These are phyloP conservation scores for Alternaria postmessia DNA, from an alignment of 2,329 filamentous ascomycete species.

Conservation along the genomic window DNA sequence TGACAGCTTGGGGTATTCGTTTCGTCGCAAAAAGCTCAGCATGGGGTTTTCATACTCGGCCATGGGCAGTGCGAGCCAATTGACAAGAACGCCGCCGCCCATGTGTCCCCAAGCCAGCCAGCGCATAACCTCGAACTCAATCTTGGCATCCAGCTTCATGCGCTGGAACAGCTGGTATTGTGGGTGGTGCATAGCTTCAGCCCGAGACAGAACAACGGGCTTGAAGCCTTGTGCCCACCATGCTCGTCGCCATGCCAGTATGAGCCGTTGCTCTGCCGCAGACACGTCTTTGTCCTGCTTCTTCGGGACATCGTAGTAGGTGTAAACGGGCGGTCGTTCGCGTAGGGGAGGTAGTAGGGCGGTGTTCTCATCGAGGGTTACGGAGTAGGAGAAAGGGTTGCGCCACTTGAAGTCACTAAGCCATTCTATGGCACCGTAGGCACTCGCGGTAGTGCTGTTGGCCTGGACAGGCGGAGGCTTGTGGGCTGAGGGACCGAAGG, in stretches of 20 bases:
- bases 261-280: conserved; percentile 77
- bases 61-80: conserved; percentile 87
- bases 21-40: conserved; percentile 75
- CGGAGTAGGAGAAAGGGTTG: conserved; percentile 83
- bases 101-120: conserved; percentile 96
- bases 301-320: conserved; percentile 80
- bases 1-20: conserved; percentile 76
- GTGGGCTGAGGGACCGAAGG: conserved; percentile 75
- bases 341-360: conserved; percentile 81
- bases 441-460: conserved; percentile 71
- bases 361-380: conserved; percentile 81
- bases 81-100: conserved; percentile 81
- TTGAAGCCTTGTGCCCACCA: conserved; percentile 96
- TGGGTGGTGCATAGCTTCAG: conserved; percentile 84
- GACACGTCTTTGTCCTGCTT: conserved; percentile 70
- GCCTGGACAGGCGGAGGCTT: conserved; percentile 79
- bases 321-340: conserved; percentile 80
- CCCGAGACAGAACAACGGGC: conserved; percentile 79
- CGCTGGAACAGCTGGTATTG: conserved; percentile 74
- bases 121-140: conserved; percentile 71
- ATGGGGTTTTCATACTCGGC: conserved; percentile 75
- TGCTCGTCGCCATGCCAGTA: conserved; percentile 87
- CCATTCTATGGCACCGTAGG: conserved; percentile 77
- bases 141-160: conserved; percentile 44
- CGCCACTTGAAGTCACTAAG: conserved; percentile 90